Percentiles rank a stretch among this genome's conserved stretches.
Evolutionary conservation across 2,329 filamentous ascomycete genomes (phyloP).

Genomic region (Beauveria pseudobassiana): DNA sequence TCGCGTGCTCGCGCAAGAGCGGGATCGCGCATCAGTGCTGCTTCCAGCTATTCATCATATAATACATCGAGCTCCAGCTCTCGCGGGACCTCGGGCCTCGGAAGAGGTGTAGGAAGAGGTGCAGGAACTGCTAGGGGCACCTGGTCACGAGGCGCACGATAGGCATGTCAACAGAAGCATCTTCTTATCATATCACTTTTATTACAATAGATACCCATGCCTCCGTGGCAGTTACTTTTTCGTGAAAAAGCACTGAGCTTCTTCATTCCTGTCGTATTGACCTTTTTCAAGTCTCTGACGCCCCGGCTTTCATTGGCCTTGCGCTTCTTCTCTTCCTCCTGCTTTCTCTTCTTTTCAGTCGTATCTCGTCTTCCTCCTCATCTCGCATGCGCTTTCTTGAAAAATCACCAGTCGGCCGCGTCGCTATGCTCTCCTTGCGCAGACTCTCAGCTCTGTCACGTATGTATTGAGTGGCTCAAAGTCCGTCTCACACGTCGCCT

Average conservation of each 20-base stretch:
- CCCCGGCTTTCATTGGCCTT: slow-evolving; percentile 68
- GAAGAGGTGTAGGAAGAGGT: slow-evolving; percentile 28
- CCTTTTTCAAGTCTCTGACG: slow-evolving; percentile 78
- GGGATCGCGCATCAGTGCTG: slow-evolving; percentile 15
- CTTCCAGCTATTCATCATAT: slow-evolving; percentile 22
- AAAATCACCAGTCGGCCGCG: slow-evolving; percentile 62
- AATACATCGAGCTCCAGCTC: slow-evolving; percentile 21
- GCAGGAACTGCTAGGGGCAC: slow-evolving; percentile 22
- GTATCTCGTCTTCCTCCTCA: slow-evolving; percentile 57
- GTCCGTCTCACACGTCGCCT: slow-evolving; percentile 37
- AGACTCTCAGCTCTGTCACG: slow-evolving; percentile 57
- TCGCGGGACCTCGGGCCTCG: slow-evolving; percentile 28
- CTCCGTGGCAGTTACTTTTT: slow-evolving; percentile 43
- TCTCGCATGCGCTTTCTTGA: slow-evolving; percentile 60
- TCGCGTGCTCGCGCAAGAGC: slow-evolving; percentile 21
- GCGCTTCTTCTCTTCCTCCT: slow-evolving; percentile 82
- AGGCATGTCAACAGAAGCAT: background rate
- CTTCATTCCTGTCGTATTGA: slow-evolving; percentile 88
- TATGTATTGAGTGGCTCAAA: slow-evolving; percentile 68
- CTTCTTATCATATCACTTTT: slow-evolving; percentile 10
- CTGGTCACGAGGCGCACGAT: slow-evolving; percentile 27
- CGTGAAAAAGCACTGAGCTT: slow-evolving; percentile 93
- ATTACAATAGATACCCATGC: slow-evolving; percentile 12
- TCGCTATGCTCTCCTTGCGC: slow-evolving; percentile 62
- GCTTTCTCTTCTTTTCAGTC: slow-evolving; percentile 73